Conservation (phyloP, 176 grass and related monocot species). For the Puya raimondii region DNA sequence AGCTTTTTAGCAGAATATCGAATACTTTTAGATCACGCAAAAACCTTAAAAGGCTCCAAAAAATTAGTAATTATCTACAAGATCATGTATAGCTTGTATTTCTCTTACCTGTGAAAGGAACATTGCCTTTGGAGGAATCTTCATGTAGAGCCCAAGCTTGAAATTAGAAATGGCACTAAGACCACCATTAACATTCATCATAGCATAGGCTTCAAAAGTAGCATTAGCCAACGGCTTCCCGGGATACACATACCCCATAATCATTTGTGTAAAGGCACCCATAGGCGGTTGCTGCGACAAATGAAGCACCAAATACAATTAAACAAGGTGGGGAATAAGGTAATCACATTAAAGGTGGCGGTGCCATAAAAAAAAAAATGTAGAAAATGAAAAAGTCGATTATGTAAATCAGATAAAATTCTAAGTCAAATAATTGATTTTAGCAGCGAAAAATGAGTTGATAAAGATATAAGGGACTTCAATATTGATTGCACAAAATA, state of each 20-base stretch:
- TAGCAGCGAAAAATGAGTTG: too few relatives aligned
- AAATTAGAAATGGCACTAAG: neutral
- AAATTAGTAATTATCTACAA: neutral
- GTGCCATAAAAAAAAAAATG: too few relatives aligned
- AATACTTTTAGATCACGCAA: neutral
- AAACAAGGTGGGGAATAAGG: too few relatives aligned
- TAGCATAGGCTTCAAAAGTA: conserved; percentile 2
- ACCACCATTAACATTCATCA: neutral
- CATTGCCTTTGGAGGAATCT: conserved; percentile 17
- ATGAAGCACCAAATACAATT: neutral
- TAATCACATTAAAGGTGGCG: too few relatives aligned
- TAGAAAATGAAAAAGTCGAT: too few relatives aligned
- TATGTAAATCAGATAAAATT: too few relatives aligned
- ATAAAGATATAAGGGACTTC: too few relatives aligned
- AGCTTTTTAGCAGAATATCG: too few relatives aligned
- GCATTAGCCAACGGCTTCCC: conserved; percentile 20
- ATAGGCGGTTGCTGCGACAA: neutral
- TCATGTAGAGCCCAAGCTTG: conserved; percentile 4
- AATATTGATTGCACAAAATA: neutral
- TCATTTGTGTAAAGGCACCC: neutral
- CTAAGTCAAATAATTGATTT: too few relatives aligned
- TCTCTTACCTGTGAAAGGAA: conserved; percentile 7
- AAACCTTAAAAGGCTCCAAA: neutral
- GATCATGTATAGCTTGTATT: neutral
- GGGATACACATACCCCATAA: conserved; percentile 17